These are phyloP conservation scores for Aureobasidium sp. DNA, from an alignment of 2,329 filamentous ascomycete genomes.

Conservation along the genomic window DNA sequence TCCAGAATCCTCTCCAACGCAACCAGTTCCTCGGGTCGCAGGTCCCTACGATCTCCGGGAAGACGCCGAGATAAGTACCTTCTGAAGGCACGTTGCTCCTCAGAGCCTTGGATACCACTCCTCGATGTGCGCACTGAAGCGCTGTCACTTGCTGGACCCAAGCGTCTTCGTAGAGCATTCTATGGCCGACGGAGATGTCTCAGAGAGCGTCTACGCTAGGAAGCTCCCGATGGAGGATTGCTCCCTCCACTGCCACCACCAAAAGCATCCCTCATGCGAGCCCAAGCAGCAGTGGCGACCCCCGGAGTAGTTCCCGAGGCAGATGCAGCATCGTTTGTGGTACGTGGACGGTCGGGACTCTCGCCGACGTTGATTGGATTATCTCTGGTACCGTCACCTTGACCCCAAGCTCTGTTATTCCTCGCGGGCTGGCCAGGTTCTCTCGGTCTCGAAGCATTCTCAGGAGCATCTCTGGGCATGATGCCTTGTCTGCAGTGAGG, in stretches of 20 bases:
- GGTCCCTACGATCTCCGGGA: too few relatives aligned
- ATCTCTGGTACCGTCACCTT: slow-evolving; percentile 16
- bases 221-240: not conserved
- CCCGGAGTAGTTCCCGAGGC: slow-evolving; percentile 12
- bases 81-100: too few relatives aligned
- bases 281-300: slow-evolving; percentile 17
- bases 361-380: slow-evolving; percentile 17
- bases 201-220: slow-evolving; percentile 1
- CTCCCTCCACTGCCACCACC: slow-evolving; percentile 12
- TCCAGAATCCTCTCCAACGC: too few relatives aligned
- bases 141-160: not conserved
- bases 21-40: too few relatives aligned
- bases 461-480: slow-evolving; percentile 26
- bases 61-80: too few relatives aligned
- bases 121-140: not conserved
- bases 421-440: slow-evolving; percentile 21
- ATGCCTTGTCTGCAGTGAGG: slow-evolving; percentile 63
- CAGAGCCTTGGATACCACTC: too few relatives aligned
- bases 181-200: not conserved
- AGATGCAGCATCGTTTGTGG: not conserved
- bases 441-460: slow-evolving; percentile 16
- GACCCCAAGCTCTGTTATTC: slow-evolving; percentile 18
- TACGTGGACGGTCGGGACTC: slow-evolving; percentile 13
- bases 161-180: not conserved
- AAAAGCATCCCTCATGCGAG: slow-evolving; percentile 26